A percentile compares a stretch with the other conserved stretches of the same genome.
phyloP scores from a whole-genome alignment of 2,329 filamentous ascomycete species.

The Penicillium palitans region DNA sequence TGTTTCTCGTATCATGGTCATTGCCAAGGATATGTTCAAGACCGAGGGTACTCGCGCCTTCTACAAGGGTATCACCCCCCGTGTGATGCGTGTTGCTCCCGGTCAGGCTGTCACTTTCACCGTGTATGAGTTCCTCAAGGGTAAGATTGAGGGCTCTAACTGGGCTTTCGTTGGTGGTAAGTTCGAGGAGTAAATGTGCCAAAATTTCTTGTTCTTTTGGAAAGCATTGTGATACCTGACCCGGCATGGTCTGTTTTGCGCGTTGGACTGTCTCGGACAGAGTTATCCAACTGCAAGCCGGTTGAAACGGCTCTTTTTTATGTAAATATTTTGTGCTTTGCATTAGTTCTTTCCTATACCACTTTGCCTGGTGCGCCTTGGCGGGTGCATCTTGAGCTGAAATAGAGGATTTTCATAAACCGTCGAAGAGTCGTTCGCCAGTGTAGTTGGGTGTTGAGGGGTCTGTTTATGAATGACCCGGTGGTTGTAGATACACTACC shows the following conservation, averaged over 20 bases:
- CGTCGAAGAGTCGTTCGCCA: not conserved
- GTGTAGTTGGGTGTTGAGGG: not conserved
- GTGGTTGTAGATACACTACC: not conserved
- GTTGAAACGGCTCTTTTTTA: constrained; percentile 10
- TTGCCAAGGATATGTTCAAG: constrained; percentile 83
- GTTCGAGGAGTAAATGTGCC: constrained; percentile 60
- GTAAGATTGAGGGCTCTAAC: constrained; percentile 67
- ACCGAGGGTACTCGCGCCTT: constrained; percentile 94
- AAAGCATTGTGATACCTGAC: constrained; percentile 30
- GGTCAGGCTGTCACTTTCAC: constrained; percentile 80
- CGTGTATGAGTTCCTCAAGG: constrained; percentile 76
- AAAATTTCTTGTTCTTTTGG: constrained; percentile 11
- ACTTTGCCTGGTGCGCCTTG: constrained; percentile 14
- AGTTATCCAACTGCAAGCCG: constrained; percentile 11
- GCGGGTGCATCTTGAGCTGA: constrained; percentile 9
- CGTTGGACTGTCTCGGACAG: constrained; percentile 10
- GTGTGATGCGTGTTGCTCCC: constrained; percentile 95
- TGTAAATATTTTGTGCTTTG: constrained; percentile 23
- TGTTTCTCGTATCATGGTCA: constrained; percentile 71
- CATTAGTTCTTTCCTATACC: constrained; percentile 21
- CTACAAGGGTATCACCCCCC: constrained; percentile 97
- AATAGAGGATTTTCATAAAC: constrained; percentile 3
- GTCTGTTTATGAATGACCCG: not conserved
- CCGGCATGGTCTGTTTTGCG: constrained; percentile 20
- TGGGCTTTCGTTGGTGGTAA: constrained; percentile 60